phyloP scores from a whole-genome alignment of 768 basidiomycete genomes.

The Plicaturopsis crispa region DNA sequence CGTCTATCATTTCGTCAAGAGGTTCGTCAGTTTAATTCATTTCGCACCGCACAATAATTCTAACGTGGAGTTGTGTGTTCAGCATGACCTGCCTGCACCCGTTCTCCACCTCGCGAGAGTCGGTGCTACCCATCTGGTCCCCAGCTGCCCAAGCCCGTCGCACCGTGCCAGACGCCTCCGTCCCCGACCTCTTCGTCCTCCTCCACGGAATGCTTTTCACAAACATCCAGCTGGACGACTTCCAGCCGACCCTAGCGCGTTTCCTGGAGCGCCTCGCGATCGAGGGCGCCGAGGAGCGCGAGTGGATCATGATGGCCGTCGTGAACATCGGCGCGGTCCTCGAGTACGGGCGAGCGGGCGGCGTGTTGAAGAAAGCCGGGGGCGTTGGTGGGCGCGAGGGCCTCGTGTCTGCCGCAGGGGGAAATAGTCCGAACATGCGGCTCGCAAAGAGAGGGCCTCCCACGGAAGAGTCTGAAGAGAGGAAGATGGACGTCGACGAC shows the following conservation, averaged over 20 bases:
- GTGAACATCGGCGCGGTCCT: conserved; percentile 76
- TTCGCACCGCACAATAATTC: conserved; percentile 6
- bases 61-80: conserved; percentile 7
- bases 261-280: conserved; percentile 83
- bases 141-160: conserved; percentile 54
- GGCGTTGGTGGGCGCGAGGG: conserved; percentile 35
- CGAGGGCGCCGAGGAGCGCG: conserved; percentile 72
- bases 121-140: conserved; percentile 86
- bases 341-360: conserved; percentile 78
- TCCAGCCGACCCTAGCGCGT: conserved; percentile 69
- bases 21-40: conserved; percentile 39
- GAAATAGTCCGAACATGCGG: conserved; percentile 34
- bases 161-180: conserved; percentile 64
- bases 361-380: conserved; percentile 60
- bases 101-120: conserved; percentile 83
- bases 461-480: conserved; percentile 35
- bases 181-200: conserved; percentile 79
- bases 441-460: conserved; percentile 41
- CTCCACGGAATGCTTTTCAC: conserved; percentile 98
- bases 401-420: conserved; percentile 16
- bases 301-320: conserved; percentile 97
- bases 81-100: conserved; percentile 92
- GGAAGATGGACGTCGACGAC: conserved; percentile 62
- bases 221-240: conserved; percentile 90
- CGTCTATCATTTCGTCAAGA: conserved; percentile 92